Evolutionary conservation across 2,329 filamentous ascomycete species (phyloP).

Genomic region (Penicillium sp.): DNA sequence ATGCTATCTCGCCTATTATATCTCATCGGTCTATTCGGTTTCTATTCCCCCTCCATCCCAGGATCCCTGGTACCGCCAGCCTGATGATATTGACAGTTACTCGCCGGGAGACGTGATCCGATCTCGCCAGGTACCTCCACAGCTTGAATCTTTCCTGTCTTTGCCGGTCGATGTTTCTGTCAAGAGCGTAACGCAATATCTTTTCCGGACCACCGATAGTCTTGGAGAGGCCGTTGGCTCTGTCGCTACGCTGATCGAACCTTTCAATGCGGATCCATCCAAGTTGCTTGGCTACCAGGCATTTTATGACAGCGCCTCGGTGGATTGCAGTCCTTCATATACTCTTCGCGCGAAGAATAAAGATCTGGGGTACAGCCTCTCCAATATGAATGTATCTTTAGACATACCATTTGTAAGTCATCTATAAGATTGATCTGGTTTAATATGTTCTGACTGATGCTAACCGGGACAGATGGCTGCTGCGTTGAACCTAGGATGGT

Average conservation of each 20-base stretch:
- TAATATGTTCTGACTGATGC: conserved; percentile 12
- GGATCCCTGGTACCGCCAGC: conserved; percentile 22
- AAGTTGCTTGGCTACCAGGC: conserved; percentile 48
- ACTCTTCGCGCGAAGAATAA: conserved; percentile 33
- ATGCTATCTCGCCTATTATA: neutral
- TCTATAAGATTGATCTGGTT: conserved; percentile 22
- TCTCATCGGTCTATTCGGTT: neutral
- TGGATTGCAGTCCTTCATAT: conserved; percentile 29
- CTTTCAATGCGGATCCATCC: conserved; percentile 26
- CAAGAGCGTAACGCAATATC: conserved; percentile 18
- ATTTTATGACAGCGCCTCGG: conserved; percentile 28
- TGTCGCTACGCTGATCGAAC: conserved; percentile 43
- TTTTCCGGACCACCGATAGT: conserved; percentile 27
- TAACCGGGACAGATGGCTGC: conserved; percentile 33
- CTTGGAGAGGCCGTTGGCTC: conserved; percentile 25
- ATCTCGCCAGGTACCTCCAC: conserved; percentile 13
- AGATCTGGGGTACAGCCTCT: conserved; percentile 7
- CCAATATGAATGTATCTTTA: conserved; percentile 6
- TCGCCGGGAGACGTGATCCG: conserved; percentile 18
- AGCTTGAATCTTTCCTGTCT: conserved; percentile 13
- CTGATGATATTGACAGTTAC: conserved; percentile 18
- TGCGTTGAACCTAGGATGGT: conserved; percentile 50
- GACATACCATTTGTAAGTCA: conserved; percentile 15
- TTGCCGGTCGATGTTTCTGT: conserved; percentile 17
- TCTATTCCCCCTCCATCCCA: conserved; percentile 11